These are phyloP conservation scores for Amyloporia xantha DNA, from an alignment of 768 basidiomycete genomes.

Conservation along the genomic window DNA sequence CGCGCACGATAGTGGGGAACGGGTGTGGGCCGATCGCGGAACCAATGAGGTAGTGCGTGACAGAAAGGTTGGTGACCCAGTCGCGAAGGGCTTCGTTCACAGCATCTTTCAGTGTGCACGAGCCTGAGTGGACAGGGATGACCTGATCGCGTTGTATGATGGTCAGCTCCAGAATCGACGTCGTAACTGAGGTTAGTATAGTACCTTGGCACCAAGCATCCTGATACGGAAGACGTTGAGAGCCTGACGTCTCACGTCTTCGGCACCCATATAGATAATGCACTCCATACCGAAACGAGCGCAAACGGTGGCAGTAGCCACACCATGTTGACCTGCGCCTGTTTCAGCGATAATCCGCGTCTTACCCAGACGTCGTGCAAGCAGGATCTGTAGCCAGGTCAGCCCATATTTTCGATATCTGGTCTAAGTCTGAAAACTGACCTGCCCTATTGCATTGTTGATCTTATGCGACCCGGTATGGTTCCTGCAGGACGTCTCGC, in stretches of 20 bases:
- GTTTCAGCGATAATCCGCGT: slow-evolving; percentile 98
- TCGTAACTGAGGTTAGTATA: too few species aligned
- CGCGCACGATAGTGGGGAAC: slow-evolving; percentile 97
- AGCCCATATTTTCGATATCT: slow-evolving; percentile 5
- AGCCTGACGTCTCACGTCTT: slow-evolving; percentile 93
- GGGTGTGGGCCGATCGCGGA: slow-evolving; percentile 98
- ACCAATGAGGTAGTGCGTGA: slow-evolving; percentile 94
- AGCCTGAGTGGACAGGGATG: slow-evolving; percentile 88
- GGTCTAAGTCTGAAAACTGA: slow-evolving; percentile 22
- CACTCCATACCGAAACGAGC: slow-evolving; percentile 96
- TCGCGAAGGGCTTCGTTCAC: slow-evolving; percentile 98
- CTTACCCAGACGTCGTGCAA: slow-evolving; percentile 92
- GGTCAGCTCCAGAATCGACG: not conserved
- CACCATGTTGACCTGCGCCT: slow-evolving; percentile 97
- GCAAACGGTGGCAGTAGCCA: slow-evolving; percentile 97
- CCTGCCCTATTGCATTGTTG: slow-evolving; percentile 97
- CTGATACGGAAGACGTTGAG: slow-evolving; percentile 97
- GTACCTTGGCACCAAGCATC: slow-evolving; percentile 90
- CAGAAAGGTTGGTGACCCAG: slow-evolving; percentile 95
- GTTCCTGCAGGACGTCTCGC: slow-evolving; percentile 50
- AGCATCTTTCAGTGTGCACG: slow-evolving; percentile 94
- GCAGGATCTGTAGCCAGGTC: slow-evolving; percentile 59
- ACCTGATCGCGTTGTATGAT: too few species aligned
- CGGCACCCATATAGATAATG: slow-evolving; percentile 95
- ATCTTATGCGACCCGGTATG: slow-evolving; percentile 99